These are phyloP conservation scores for Aspergillus hiratsukae DNA, from an alignment of 2,329 filamentous ascomycete species.

Conservation along the genomic window DNA sequence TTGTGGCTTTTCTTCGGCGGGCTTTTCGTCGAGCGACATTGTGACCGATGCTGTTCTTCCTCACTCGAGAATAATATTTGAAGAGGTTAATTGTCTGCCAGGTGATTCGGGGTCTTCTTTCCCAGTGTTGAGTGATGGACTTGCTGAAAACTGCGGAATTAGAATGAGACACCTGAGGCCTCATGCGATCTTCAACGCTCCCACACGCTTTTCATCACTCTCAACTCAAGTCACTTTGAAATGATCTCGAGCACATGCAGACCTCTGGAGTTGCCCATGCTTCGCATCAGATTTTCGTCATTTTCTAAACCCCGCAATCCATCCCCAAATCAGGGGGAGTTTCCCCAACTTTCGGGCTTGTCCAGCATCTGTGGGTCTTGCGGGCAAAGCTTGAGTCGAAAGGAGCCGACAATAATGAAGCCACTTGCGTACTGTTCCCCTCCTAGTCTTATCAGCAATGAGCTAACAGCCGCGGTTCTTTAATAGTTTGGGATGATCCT, in stretches of 20 bases:
- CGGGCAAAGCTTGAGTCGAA: not conserved
- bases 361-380: not conserved
- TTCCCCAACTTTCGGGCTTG: not conserved
- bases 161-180: not conserved
- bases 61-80: not conserved
- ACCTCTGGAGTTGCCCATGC: not conserved
- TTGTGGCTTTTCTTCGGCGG: constrained; percentile 8
- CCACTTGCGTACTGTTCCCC: not conserved
- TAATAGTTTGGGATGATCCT: constrained; percentile 14
- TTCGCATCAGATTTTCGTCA: not conserved
- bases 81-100: no score
- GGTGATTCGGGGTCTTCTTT: not conserved
- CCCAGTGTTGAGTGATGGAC: not conserved
- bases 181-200: not conserved
- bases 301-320: constrained; percentile 2
- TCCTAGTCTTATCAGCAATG: not conserved
- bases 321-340: not conserved
- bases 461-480: constrained; percentile 14
- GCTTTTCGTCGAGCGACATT: constrained; percentile 11
- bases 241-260: not conserved
- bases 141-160: not conserved
- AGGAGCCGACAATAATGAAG: not conserved
- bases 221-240: not conserved
- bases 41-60: not conserved
- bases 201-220: not conserved